Percentiles rank a stretch among this genome's conserved stretches.
Evolutionary conservation across 305 asterid species (phyloP).

Genomic region (Rubia tinctorum): DNA sequence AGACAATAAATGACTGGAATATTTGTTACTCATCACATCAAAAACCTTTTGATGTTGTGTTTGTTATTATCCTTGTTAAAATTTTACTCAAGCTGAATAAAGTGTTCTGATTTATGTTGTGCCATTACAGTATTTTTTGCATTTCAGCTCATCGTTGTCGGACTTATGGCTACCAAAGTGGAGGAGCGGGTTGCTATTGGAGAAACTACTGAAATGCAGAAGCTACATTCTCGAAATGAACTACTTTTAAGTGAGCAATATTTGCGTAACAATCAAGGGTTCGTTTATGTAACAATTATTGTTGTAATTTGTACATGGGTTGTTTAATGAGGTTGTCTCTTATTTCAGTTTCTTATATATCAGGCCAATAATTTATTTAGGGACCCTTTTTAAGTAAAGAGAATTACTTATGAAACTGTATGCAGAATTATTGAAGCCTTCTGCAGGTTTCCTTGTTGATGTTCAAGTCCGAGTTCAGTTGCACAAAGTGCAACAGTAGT

Average conservation of each 20-base stretch:
- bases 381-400: neutral
- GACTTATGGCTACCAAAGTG: no score
- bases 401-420: no score
- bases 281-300: neutral
- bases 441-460: no score
- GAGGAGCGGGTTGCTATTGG: neutral
- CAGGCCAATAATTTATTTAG: neutral
- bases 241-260: neutral
- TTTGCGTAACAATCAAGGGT: neutral
- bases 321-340: neutral
- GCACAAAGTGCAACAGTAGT: no score
- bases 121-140: neutral
- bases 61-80: slow-evolving; percentile 41
- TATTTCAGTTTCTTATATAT: neutral
- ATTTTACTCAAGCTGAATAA: neutral
- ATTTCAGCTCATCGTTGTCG: neutral
- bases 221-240: neutral
- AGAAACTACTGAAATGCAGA: neutral
- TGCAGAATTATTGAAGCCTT: no score
- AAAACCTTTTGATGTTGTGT: slow-evolving; percentile 75
- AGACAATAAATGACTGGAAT: slow-evolving; percentile 58
- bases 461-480: no score
- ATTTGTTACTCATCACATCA: slow-evolving; percentile 52
- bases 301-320: neutral
- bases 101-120: neutral